phyloP scores from a whole-genome alignment of 1,139 yeast genomes.

The Taphrina sp. region DNA sequence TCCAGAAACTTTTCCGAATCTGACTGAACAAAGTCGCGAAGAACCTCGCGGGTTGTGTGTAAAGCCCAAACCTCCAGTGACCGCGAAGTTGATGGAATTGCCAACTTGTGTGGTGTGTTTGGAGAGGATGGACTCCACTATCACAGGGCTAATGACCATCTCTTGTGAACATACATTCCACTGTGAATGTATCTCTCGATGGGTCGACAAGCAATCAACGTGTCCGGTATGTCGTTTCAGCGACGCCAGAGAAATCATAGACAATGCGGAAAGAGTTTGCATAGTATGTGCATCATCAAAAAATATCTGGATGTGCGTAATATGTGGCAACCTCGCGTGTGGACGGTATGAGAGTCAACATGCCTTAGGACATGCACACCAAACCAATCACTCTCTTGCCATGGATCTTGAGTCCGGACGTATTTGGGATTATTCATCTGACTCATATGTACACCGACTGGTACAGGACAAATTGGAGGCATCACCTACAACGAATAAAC shows the following conservation, averaged over 20 bases:
- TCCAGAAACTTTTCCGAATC: slow-evolving; percentile 55
- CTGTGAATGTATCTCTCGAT: slow-evolving; percentile 80
- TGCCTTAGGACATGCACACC: slow-evolving; percentile 52
- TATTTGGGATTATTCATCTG: slow-evolving; percentile 96
- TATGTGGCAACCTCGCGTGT: slow-evolving; percentile 88
- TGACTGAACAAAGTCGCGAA: slow-evolving; percentile 42
- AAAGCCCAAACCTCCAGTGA: slow-evolving; percentile 44
- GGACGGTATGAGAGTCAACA: slow-evolving; percentile 87
- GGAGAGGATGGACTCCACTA: slow-evolving; percentile 79
- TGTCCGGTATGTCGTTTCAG: slow-evolving; percentile 92
- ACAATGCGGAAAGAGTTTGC: slow-evolving; percentile 35
- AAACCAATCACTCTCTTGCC: slow-evolving; percentile 82
- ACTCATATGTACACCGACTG: slow-evolving; percentile 82
- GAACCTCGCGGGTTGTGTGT: no score
- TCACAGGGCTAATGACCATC: slow-evolving; percentile 80
- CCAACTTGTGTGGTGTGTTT: slow-evolving; percentile 95
- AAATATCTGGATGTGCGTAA: slow-evolving; percentile 84
- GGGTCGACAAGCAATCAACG: slow-evolving; percentile 62
- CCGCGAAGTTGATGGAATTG: slow-evolving; percentile 54
- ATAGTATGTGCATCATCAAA: slow-evolving; percentile 59
- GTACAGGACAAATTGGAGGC: slow-evolving; percentile 85
- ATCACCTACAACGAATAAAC: slow-evolving; percentile 48
- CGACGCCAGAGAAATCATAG: slow-evolving; percentile 43
- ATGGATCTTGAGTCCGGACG: slow-evolving; percentile 84
- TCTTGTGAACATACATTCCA: slow-evolving; percentile 95